Conservation (phyloP, 352 stramenopile species). For the Phytophthora pisi region DNA sequence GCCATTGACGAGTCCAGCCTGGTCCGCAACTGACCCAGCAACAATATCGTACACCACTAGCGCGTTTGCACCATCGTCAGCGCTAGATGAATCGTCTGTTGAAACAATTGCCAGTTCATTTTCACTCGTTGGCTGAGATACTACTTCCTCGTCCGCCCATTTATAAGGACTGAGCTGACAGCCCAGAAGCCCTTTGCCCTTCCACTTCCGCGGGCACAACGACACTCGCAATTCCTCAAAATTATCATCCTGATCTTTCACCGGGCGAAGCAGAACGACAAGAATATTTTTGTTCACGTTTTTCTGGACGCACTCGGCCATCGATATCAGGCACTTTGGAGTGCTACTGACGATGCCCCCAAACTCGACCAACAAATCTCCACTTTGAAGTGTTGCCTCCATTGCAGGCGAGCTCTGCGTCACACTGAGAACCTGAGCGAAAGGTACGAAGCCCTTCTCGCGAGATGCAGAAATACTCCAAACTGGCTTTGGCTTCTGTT, state of each 20-base stretch:
- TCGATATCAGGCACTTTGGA: conserved; percentile 56
- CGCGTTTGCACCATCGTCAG: conserved; percentile 20
- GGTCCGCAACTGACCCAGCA: conserved; percentile 32
- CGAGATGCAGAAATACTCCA: conserved; percentile 22
- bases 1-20: conserved; percentile 45
- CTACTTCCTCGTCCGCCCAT: conserved; percentile 31
- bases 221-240: conserved; percentile 29
- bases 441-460: conserved; percentile 31
- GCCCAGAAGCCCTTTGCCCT: conserved; percentile 64
- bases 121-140: conserved; percentile 1
- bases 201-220: conserved; percentile 58
- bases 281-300: conserved; percentile 43
- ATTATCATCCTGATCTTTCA: background rate
- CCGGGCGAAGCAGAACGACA: conserved; percentile 44
- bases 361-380: conserved; percentile 59
- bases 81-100: conserved; percentile 2
- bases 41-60: conserved; percentile 55
- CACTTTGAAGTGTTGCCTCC: conserved; percentile 43
- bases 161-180: conserved; percentile 72
- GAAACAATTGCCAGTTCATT: background rate
- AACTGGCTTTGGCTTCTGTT: background rate
- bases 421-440: conserved; percentile 59
- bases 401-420: conserved; percentile 48
- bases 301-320: conserved; percentile 56
- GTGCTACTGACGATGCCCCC: conserved; percentile 50